A percentile compares a stretch with the other conserved stretches of the same genome.
Evolutionary conservation across 1,284 basidiomycete genomes (phyloP).

Genomic region (Tylopilus sp.): DNA sequence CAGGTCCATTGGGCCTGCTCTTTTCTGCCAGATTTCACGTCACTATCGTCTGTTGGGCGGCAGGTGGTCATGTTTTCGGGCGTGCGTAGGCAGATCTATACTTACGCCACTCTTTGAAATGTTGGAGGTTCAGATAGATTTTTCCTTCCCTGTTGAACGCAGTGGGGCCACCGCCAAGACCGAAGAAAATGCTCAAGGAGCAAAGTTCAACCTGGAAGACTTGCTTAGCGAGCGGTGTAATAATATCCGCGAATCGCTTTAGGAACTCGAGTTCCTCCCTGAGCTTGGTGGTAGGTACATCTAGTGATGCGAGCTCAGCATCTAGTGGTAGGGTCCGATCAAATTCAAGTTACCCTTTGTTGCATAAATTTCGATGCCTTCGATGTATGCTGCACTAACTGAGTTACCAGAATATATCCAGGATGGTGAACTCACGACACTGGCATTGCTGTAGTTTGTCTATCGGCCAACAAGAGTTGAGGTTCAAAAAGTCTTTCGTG

Average conservation of each 20-base stretch:
- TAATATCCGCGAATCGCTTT: neutral
- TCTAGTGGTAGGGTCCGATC: neutral
- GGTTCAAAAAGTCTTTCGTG: neutral
- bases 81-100: no score
- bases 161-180: neutral
- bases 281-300: neutral
- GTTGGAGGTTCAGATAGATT: neutral
- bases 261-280: neutral
- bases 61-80: no score
- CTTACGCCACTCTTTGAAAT: neutral
- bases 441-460: neutral
- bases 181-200: neutral
- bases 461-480: neutral
- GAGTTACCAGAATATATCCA: neutral
- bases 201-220: neutral
- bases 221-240: neutral
- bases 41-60: conserved; percentile 28
- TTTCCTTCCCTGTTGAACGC: neutral
- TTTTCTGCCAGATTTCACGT: conserved; percentile 67
- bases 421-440: neutral
- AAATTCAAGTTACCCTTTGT: neutral
- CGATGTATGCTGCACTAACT: neutral
- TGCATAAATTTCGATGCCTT: neutral
- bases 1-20: conserved; percentile 84
- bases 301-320: neutral